Evolutionary conservation across 2,329 filamentous ascomycete species (phyloP).

Genomic region (Phialocephala subalpina): DNA sequence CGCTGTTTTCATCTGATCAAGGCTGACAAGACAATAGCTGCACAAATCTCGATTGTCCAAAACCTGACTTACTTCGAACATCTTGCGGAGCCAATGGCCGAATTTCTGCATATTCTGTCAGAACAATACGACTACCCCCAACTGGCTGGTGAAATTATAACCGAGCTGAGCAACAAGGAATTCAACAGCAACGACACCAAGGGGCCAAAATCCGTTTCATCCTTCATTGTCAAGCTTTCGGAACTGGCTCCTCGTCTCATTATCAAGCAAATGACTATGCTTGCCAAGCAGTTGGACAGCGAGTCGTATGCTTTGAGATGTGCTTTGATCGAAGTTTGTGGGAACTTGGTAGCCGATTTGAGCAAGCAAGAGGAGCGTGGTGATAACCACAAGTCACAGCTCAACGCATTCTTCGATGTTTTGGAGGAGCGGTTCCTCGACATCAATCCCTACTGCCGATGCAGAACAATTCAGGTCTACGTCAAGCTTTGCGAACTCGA

Average conservation of each 20-base stretch:
- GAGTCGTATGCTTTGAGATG: slow-evolving; percentile 96
- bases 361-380: slow-evolving; percentile 90
- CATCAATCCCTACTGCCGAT: slow-evolving; percentile 95
- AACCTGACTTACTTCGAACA: slow-evolving; percentile 99
- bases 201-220: slow-evolving; percentile 94
- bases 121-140: slow-evolving; percentile 99
- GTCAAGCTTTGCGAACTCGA: slow-evolving; percentile 92
- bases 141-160: slow-evolving; percentile 89
- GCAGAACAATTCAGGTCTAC: slow-evolving; percentile 91
- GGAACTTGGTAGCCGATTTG: slow-evolving; percentile 90
- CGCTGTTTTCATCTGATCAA: slow-evolving; percentile 26
- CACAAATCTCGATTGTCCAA: slow-evolving; percentile 97
- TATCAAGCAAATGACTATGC: slow-evolving; percentile 95
- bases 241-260: slow-evolving; percentile 91
- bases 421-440: slow-evolving; percentile 96
- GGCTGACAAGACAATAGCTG: slow-evolving; percentile 64
- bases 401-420: slow-evolving; percentile 97
- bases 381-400: slow-evolving; percentile 92
- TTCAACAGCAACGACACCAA: slow-evolving; percentile 97
- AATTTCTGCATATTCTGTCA: slow-evolving; percentile 93
- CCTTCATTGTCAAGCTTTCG: slow-evolving; percentile 91
- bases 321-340: slow-evolving; percentile 95
- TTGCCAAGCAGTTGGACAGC: slow-evolving; percentile 94
- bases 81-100: slow-evolving; percentile 98
- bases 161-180: slow-evolving; percentile 95